Percentiles rank a stretch among this genome's conserved stretches.
phyloP scores from a whole-genome alignment of 176 grass and related monocot genomes.

The Panicum miliaceum region DNA sequence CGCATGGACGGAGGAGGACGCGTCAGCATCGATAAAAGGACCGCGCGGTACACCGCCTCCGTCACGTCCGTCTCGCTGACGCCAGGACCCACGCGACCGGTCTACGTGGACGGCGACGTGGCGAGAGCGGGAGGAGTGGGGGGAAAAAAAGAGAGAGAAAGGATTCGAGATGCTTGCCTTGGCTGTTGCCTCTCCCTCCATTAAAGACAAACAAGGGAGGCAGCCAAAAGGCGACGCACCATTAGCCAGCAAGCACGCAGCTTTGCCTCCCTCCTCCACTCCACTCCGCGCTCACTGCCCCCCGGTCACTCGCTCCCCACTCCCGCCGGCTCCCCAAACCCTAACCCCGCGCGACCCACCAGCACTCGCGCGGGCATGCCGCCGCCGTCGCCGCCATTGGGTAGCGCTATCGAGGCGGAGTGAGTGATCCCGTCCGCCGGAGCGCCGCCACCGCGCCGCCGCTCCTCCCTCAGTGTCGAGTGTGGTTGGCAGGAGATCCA shows the following conservation, averaged over 20 bases:
- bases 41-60: background rate
- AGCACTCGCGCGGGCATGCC: background rate
- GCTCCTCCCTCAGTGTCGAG: background rate
- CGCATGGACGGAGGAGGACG: background rate
- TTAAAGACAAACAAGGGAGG: slow-evolving; percentile 61
- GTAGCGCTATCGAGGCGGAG: background rate
- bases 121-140: background rate
- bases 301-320: background rate
- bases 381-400: slow-evolving; percentile 22
- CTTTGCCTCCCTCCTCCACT: background rate
- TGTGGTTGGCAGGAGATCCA: background rate
- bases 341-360: slow-evolving; percentile 25
- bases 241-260: slow-evolving; percentile 34
- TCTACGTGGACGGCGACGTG: background rate
- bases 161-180: slow-evolving; percentile 50
- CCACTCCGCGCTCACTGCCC: background rate
- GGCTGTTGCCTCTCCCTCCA: slow-evolving; percentile 46
- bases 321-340: slow-evolving; percentile 33
- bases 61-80: background rate
- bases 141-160: background rate
- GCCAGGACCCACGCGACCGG: background rate
- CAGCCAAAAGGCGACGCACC: slow-evolving; percentile 48
- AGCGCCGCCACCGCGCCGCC: background rate
- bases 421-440: background rate
- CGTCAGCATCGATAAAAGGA: background rate